Conservation (phyloP, 257 asterid genomes). For the Haberlea rhodopensis region DNA sequence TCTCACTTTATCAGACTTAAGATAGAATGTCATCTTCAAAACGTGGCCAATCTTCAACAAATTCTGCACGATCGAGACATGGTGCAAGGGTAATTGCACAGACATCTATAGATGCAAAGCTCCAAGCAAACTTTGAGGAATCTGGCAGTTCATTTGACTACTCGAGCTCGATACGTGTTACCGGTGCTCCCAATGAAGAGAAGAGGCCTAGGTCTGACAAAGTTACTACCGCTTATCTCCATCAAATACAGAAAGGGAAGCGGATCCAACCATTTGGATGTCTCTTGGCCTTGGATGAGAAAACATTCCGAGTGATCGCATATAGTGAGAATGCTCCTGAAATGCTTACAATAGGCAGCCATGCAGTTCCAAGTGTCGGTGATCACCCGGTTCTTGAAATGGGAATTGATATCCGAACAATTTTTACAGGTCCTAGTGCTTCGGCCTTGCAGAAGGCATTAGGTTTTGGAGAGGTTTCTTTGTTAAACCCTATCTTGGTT, state of each 20-base stretch:
- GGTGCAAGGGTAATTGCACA: slow-evolving; percentile 55
- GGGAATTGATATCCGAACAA: slow-evolving; percentile 50
- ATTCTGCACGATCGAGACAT: slow-evolving; percentile 51
- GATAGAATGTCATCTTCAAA: slow-evolving; percentile 45
- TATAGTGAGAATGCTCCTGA: slow-evolving; percentile 63
- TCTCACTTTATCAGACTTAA: slow-evolving; percentile 39
- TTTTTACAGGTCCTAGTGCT: slow-evolving; percentile 60
- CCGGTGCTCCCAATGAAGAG: slow-evolving; percentile 28
- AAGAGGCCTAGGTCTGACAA: slow-evolving; percentile 42
- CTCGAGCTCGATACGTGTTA: slow-evolving; percentile 46
- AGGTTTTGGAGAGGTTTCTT: slow-evolving; percentile 83
- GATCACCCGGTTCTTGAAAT: slow-evolving; percentile 55
- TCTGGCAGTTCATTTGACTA: slow-evolving; percentile 63
- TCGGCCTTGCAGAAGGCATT: slow-evolving; percentile 57
- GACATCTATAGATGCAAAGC: slow-evolving; percentile 58
- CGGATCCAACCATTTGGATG: slow-evolving; percentile 64
- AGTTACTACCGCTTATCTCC: slow-evolving; percentile 54
- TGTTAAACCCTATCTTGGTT: slow-evolving; percentile 77
- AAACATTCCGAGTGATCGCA: slow-evolving; percentile 55
- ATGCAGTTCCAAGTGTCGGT: slow-evolving; percentile 60
- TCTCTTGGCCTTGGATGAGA: slow-evolving; percentile 57
- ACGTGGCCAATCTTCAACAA: slow-evolving; percentile 48
- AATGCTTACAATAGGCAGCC: slow-evolving; percentile 58
- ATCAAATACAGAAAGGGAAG: slow-evolving; percentile 58
- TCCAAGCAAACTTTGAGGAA: slow-evolving; percentile 53